Base-by-base conservation (phyloP, 2,329 filamentous ascomycete species). In the Pseudopithomyces maydicus region DNA sequence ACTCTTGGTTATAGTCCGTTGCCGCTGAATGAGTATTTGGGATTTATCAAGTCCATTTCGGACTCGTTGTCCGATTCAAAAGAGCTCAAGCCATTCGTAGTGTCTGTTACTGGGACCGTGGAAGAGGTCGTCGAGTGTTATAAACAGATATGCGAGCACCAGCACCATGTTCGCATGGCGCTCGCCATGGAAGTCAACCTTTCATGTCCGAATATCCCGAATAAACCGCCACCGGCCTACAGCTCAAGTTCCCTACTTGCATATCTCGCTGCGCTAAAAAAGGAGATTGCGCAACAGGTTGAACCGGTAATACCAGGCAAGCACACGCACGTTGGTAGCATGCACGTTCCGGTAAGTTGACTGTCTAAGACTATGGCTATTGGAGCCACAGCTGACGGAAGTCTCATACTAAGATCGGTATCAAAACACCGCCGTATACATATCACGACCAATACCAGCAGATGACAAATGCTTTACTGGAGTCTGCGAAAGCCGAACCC, bases 401-500 rank as follows among this genome's bases (percentile, higher is more conserved):
- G 12, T 38, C 3, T 11, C 14, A 11, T 29, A 15, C 8, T n/a
- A 14, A 50, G 47, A 77, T 86, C 42, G 90, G 90, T 0, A 79
- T 93, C 61, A 94, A 94, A 69, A 88, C 86, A 1, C 90, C 90
- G 5, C 90, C 90, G 0, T 93, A 91, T 65, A 93, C 90, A 0
- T 85, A 92, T 68, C 76, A 82, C 0, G 84, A 81, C 0, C 86
- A 93, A 68, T 93, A 89, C 69, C 70, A 78, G 0, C 79, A 78
- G 17, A 74, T 93, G 14, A 71, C 86, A 1, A 60, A 73, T 0
- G 84, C 86, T 0, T 74, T 92, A 6, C 66, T 74, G 8, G 64
- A 59, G 3, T 68, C 66, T 1, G 68, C 62, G 1, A 62, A 63
- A 8, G 59, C 67, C n/a, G 57, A 58, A 52, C 65, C 65, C 2